Percentiles rank a stretch among this genome's conserved stretches.
Evolutionary conservation across 2,329 filamentous ascomycete species (phyloP).

Genomic region (Geosmithia morbida): DNA sequence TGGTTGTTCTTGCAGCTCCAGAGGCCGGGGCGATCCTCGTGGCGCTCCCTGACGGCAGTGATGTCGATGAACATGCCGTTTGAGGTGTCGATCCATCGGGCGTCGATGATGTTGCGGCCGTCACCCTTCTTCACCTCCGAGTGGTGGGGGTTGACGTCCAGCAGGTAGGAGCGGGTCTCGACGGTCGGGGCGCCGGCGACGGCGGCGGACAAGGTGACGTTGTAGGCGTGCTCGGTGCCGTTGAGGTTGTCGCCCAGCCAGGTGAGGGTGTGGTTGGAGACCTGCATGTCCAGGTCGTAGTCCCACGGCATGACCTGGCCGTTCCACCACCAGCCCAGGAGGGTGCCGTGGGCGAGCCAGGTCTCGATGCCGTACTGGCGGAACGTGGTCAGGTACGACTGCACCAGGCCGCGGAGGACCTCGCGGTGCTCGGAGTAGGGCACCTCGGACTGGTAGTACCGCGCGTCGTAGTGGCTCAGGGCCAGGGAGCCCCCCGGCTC

Average conservation of each 20-base stretch:
- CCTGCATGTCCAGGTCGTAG: constrained; percentile 72
- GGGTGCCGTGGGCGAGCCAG: constrained; percentile 75
- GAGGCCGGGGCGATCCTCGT: constrained; percentile 43
- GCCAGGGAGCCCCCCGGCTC: constrained; percentile 46
- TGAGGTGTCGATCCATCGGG: constrained; percentile 62
- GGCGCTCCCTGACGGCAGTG: constrained; percentile 57
- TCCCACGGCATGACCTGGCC: constrained; percentile 68
- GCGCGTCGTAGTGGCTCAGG: constrained; percentile 59
- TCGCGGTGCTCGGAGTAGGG: constrained; percentile 51
- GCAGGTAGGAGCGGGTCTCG: constrained; percentile 42
- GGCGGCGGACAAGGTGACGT: constrained; percentile 11
- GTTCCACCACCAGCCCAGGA: constrained; percentile 88
- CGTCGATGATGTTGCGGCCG: constrained; percentile 70
- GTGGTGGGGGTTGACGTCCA: constrained; percentile 65
- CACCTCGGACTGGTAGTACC: constrained; percentile 52
- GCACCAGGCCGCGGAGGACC: constrained; percentile 54
- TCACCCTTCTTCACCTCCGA: constrained; percentile 45
- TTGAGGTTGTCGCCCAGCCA: constrained; percentile 55
- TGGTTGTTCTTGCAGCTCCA: constrained; percentile 76
- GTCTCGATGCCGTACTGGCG: constrained; percentile 53
- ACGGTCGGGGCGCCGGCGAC: constrained; percentile 24
- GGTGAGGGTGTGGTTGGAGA: constrained; percentile 50
- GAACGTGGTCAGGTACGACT: constrained; percentile 59
- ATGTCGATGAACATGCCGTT: constrained; percentile 78
- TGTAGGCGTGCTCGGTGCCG: constrained; percentile 48